Percentiles rank a stretch among this genome's conserved stretches.
phyloP scores from a whole-genome alignment of 768 basidiomycete species.

The Trametes maxima region DNA sequence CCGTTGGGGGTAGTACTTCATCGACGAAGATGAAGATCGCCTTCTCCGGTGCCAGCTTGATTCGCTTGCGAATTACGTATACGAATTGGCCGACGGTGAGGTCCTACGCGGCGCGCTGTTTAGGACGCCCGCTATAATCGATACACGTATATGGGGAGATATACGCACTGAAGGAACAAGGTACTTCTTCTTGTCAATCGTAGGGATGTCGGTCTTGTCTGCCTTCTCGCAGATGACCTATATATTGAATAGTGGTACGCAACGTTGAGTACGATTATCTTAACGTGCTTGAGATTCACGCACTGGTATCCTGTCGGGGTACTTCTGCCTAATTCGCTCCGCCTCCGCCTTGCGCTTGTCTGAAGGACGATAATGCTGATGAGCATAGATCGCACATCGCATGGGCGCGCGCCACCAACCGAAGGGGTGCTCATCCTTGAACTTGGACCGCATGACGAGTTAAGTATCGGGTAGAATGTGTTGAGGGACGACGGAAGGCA shows the following conservation, averaged over 20 bases:
- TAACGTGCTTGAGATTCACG: conserved; percentile 36
- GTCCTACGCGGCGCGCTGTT: conserved; percentile 56
- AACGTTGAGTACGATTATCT: conserved; percentile 6
- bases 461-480: neutral
- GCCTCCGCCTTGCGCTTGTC: conserved; percentile 99
- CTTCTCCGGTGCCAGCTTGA: conserved; percentile 99
- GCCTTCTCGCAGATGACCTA: conserved; percentile 99
- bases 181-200: conserved; percentile 99
- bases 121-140: neutral
- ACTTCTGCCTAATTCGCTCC: conserved; percentile 98
- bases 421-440: conserved; percentile 99
- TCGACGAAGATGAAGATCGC: conserved; percentile 99
- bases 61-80: conserved; percentile 99
- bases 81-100: conserved; percentile 98
- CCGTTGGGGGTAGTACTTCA: conserved; percentile 97
- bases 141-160: neutral
- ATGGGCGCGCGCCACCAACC: conserved; percentile 56
- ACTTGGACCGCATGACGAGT: conserved; percentile 82
- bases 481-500: neutral
- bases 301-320: conserved; percentile 97
- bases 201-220: conserved; percentile 96
- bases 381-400: conserved; percentile 35
- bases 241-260: neutral
- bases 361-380: conserved; percentile 40
- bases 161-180: conserved; percentile 89